These are phyloP conservation scores for Mycena galopus DNA, from an alignment of 768 basidiomycete genomes.

Conservation along the genomic window DNA sequence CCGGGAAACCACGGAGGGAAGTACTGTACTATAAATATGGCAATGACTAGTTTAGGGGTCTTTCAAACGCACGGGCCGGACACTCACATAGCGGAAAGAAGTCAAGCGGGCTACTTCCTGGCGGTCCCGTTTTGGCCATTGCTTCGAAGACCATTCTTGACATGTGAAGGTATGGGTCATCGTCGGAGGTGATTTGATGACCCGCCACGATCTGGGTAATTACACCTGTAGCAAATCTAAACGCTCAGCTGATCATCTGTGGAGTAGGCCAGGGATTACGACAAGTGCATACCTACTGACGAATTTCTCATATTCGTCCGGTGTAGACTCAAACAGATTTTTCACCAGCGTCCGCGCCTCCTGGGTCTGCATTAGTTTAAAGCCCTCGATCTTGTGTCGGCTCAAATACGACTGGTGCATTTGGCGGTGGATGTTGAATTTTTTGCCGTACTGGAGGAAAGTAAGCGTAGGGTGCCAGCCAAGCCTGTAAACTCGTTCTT, in stretches of 20 bases:
- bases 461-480: conserved; percentile 25
- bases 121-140: conserved; percentile 14
- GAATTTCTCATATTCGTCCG: background rate
- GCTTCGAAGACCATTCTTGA: conserved; percentile 43
- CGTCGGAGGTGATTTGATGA: conserved; percentile 43
- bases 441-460: conserved; percentile 36
- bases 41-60: background rate
- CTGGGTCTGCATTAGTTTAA: conserved; percentile 41
- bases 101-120: conserved; percentile 39
- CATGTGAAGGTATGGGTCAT: conserved; percentile 54
- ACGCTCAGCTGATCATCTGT: background rate
- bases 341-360: conserved; percentile 45
- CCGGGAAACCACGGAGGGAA: conserved; percentile 53
- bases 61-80: background rate
- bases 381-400: conserved; percentile 33
- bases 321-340: background rate
- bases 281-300: background rate
- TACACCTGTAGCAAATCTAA: conserved; percentile 36
- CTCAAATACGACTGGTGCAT: conserved; percentile 38
- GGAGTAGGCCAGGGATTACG: background rate
- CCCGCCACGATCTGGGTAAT: conserved; percentile 49
- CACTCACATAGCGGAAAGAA: conserved; percentile 44
- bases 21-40: conserved; percentile 40
- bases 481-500: conserved; percentile 20
- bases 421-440: conserved; percentile 33